Evolutionary conservation across 1,139 yeast species (phyloP), one percentile per base, ranked within the genome.

Genomic region (Saccharomyces hybrid): DNA sequence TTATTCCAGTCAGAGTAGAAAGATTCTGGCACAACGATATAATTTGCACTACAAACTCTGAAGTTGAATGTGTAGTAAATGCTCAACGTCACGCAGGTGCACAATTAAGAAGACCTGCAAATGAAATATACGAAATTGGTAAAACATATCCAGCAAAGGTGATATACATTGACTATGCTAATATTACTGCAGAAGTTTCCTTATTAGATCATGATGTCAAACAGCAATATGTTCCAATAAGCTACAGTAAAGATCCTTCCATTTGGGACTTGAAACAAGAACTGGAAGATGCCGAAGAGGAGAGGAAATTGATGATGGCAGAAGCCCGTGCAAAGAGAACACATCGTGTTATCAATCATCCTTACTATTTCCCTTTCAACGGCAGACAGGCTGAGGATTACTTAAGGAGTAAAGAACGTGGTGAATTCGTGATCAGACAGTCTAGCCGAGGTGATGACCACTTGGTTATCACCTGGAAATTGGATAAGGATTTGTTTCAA

Each of bases 391-490:
- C 99, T 0, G 98, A 93, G 71, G 96, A 88, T 64, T 91, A 79
- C 64, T 77, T 93, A 65, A 96, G 97, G 11, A 88, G 96, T 14
- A 81, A 87, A 69, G 82, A 84, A 49, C 85, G 91, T 57, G 99
- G 99, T 51, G 96, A 89, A 64, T 82, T 90, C 73, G 96, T 95
- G 32, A 88, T 93, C 55, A 82, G 99, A 62, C 99, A 98, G 9
- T 90, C 97, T 0, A 88, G 96, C 6, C 83, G 85, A 58, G 99
- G 99, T 38, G 78, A 82, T 47, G 87, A 88, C 60, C 96, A 83
- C 70, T 78, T 93, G 63, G 91, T 96, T 1, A 86, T 91, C 46
- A 93, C 99, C 0, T 93, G 99, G 98, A 93, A 93, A 69, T 91
- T 95, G 44, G 93, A 89, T 57, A 93, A 88, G 65, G 87, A 85